Evolutionary conservation across 768 basidiomycete species (phyloP).

Genomic region (Kwoniella mangroviensis): DNA sequence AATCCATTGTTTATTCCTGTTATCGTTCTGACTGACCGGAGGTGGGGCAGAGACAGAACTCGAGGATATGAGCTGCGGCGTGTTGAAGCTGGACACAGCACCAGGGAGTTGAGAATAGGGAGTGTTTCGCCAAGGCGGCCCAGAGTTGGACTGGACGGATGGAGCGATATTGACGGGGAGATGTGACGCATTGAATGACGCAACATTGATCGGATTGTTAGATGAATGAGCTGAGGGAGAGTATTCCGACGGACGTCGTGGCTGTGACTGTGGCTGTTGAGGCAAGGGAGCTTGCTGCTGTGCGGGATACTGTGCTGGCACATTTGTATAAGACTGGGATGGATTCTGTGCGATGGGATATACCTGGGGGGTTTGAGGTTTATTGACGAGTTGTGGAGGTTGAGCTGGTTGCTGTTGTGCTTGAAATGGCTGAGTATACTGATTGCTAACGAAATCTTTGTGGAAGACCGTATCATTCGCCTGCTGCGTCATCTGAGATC

Average conservation of each 20-base stretch:
- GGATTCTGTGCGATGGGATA: background rate
- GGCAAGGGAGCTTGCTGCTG: background rate
- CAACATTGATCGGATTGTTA: background rate
- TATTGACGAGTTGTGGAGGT: background rate
- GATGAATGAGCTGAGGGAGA: background rate
- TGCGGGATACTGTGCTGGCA: background rate
- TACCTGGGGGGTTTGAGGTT: background rate
- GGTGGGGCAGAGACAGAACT: background rate
- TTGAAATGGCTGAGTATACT: background rate
- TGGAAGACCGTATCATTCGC: constrained; percentile 21
- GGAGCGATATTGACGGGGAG: background rate
- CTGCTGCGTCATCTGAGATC: constrained; percentile 8
- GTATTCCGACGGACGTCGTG: background rate
- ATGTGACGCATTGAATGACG: background rate
- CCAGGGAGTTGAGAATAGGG: no score
- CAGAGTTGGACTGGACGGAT: no score
- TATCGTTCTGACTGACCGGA: background rate
- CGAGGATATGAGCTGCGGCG: background rate
- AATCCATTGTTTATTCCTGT: background rate
- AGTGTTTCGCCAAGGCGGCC: no score
- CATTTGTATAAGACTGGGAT: background rate
- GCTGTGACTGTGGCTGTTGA: background rate
- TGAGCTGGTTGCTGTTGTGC: background rate
- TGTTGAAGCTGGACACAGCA: background rate
- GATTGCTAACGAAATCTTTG: constrained; percentile 2